Base-by-base conservation (phyloP, 371 early-diverging fungal species). In the Zopfochytrium polystomum region DNA sequence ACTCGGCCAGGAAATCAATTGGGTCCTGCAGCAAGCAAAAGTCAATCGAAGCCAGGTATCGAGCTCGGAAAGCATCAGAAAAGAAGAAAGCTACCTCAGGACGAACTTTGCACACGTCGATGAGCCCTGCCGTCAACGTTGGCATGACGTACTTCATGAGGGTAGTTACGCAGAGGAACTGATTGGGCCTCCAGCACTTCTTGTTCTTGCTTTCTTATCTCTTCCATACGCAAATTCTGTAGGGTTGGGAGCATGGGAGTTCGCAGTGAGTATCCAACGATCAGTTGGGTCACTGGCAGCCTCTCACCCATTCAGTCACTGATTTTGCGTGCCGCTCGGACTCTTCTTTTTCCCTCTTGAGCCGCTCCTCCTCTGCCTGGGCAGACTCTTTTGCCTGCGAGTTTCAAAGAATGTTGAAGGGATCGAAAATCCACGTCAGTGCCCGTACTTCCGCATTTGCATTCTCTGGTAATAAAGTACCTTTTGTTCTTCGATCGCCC, bases 141-240 rank as follows among this genome's bases (percentile, higher is more conserved):
- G 82, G 82, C 77, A 82, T 80, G 49, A 82, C 79, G 58, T 72
- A 68, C 50, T 78, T 78, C 75, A 82, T 76, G 11, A 82, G 48
- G n/a, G 55, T 82, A 82, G 61, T 80, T 74, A 20, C 82, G 60
- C 27, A 82, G 67, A 2, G 82, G 82, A 6, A 78, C 68, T 3
- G 78, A 77, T 62, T 82, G 82, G 1, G 78, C 78, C 57, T 82
- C 80, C 13, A 82, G 62, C 2, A 82, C 80, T 35, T 82, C 79
- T 54, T 77, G 73, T 51, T 82, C 82, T 57, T 82, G 82, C 54
- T 73, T 76, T 15, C 75, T 60, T 27, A 80, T 77, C 55, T 80
- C 79, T 55, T 80, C 80, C 34, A 80, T 60, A 3, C 72, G 55
- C 26, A 60, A 45, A 49, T 79, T 74, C 81, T 80, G 43, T 4